These are phyloP conservation scores for Tricladium varicosporioides DNA, from an alignment of 2,329 filamentous ascomycete genomes.

Conservation along the genomic window DNA sequence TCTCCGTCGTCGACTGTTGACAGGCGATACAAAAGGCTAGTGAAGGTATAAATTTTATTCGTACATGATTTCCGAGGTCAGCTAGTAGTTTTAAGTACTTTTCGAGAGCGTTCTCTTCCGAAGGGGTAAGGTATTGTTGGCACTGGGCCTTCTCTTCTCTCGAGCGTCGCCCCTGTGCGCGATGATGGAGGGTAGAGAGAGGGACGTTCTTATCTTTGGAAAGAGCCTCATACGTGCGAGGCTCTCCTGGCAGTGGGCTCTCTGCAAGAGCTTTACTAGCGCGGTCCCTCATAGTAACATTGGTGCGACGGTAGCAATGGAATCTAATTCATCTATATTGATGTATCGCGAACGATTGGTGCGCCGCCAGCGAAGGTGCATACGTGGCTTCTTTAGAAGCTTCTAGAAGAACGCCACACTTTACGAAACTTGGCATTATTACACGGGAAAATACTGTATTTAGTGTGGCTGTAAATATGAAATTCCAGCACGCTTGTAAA, in stretches of 20 bases:
- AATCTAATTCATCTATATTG: no score
- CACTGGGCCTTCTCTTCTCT: no score
- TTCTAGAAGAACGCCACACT: background rate
- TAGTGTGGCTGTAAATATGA: background rate
- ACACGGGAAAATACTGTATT: background rate
- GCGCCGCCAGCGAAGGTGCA: background rate
- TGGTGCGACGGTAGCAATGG: no score
- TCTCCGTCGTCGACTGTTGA: conserved; percentile 7
- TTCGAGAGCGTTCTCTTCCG: background rate
- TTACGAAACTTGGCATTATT: no score
- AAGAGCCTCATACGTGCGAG: no score
- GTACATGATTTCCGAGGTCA: conserved; percentile 16
- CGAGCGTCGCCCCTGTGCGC: no score
- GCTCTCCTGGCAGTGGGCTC: no score
- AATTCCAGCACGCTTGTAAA: background rate
- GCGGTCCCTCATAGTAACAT: background rate
- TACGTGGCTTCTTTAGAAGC: background rate
- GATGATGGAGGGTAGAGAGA: no score
- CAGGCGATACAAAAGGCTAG: conserved; percentile 5
- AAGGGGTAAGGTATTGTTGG: no score
- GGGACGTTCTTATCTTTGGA: no score
- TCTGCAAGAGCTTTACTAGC: no score
- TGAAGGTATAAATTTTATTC: conserved; percentile 3
- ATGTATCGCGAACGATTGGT: no score
- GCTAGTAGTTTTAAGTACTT: conserved; percentile 5